Evolutionary conservation across 208 protist genomes (phyloP).

Genomic region (Wallacemonas sp.): DNA sequence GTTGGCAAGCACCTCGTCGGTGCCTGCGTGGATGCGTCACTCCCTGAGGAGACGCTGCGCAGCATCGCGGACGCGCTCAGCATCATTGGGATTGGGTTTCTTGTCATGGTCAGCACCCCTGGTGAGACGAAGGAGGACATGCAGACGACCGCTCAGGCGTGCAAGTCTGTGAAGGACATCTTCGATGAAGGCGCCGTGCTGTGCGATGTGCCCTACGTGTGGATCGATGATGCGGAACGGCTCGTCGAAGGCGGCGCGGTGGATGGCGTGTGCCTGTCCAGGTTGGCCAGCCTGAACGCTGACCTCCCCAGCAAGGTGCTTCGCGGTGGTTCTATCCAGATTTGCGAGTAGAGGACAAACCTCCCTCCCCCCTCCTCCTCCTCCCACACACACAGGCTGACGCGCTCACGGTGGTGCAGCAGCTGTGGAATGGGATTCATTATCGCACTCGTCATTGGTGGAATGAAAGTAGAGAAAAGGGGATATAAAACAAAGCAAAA

Average conservation of each 20-base stretch:
- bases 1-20: conserved; percentile 2
- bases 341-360: not conserved
- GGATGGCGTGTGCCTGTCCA: conserved; percentile 1
- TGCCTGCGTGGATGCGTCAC: not conserved
- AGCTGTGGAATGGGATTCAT: too few relatives aligned
- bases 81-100: not conserved
- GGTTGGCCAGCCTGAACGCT: not conserved
- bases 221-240: conserved; percentile 1
- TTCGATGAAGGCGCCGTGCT: conserved; percentile 7
- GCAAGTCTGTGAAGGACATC: not conserved
- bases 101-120: not conserved
- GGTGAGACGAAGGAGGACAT: conserved; percentile 1
- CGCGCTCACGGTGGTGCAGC: too few relatives aligned
- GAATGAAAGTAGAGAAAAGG: too few relatives aligned
- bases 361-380: too few relatives aligned
- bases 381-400: too few relatives aligned
- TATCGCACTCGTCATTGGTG: too few relatives aligned
- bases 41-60: not conserved
- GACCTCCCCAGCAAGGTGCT: not conserved
- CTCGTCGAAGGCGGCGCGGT: not conserved
- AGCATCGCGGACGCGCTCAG: not conserved
- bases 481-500: too few relatives aligned
- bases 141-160: not conserved
- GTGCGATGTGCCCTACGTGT: not conserved
- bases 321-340: not conserved